Evolutionary conservation across 2,329 filamentous ascomycete species (phyloP).

Genomic region (Phoma sp.): DNA sequence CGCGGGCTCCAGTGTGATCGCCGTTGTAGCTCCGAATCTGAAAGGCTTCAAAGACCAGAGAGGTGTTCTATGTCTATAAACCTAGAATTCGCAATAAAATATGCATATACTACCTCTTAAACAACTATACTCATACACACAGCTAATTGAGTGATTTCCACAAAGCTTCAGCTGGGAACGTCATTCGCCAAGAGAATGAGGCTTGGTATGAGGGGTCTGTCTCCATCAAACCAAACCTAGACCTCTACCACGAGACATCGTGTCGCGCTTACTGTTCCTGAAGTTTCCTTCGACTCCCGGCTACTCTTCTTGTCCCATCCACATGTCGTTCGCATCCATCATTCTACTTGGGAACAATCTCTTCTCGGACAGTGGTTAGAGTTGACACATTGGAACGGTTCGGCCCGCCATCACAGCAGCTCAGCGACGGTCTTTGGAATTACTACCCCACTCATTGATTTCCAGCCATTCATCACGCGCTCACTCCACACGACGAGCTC

Average conservation of each 20-base stretch:
- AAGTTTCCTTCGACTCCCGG: constrained; percentile 24
- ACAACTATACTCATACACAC: no score
- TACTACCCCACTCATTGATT: constrained; percentile 34
- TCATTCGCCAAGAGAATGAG: constrained; percentile 14
- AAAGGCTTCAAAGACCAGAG: not conserved
- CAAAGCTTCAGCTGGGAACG: constrained; percentile 3
- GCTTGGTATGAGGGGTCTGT: constrained; percentile 22
- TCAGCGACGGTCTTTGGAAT: constrained; percentile 27
- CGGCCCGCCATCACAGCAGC: constrained; percentile 34
- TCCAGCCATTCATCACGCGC: constrained; percentile 27
- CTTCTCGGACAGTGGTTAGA: constrained; percentile 50
- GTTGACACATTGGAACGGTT: constrained; percentile 23
- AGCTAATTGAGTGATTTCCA: not conserved
- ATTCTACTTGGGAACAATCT: constrained; percentile 44
- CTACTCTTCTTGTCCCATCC: constrained; percentile 31
- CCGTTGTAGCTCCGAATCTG: constrained; percentile 7
- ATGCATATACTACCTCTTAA: no score
- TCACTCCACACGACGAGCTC: constrained; percentile 22
- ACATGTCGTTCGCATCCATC: constrained; percentile 47
- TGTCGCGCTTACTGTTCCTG: constrained; percentile 44
- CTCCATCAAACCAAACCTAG: constrained; percentile 22
- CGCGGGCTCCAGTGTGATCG: not conserved
- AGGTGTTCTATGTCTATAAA: no score
- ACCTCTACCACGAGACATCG: constrained; percentile 37
- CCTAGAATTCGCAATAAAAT: no score